Base-by-base conservation (phyloP, 1,284 basidiomycete genomes). In the Macrocystidia cucumis region DNA sequence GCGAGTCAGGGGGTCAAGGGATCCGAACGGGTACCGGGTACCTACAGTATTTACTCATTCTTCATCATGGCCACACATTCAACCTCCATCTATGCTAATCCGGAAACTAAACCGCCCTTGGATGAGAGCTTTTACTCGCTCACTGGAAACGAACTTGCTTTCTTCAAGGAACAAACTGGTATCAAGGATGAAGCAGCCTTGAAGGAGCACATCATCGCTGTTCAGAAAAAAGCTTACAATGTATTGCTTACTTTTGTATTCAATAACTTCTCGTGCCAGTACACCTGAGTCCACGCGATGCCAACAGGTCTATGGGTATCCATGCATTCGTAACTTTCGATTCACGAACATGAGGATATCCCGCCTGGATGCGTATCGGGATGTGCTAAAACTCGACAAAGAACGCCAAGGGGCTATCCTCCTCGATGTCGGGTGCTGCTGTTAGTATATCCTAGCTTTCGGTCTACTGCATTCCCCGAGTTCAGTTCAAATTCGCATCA, bases 341-440 rank as follows among this genome's bases (percentile, higher is more conserved):
- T 49, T 49, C 31, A 35, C 39, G 11, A 44, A 29, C 24, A 41
- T 68, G 11, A 67, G 61, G 48, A 66, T 69, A 24, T 51, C 59
- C 3, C 59, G 53, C n/a, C 47, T 63, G 18, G 65, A 66, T 4
- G 61, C 51, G 0, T 77, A 77, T 47, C 39, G 51, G 2, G 50
- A 59, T 5, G 57, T 64, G 5, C 49, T 75, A 3, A 43, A 59
- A 21, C 51, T 74, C 1, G 55, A 56, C 2, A 49, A 51, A 16
- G 55, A 60, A 2, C 60, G 58, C 11, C 41, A 56, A 9, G 56
- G 57, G 28, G 66, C 70, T 2, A 60, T 78, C 29, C 53, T 74
- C n/a, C 55, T 77, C 1, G 62, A 65, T 37, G 50, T 62, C 19
- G 62, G 57, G 9, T 72, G 68, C 44, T 72, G 69, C 45, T 70